Base-by-base conservation (phyloP, 2,329 filamentous ascomycete species). In the Epichloe hybrida region DNA sequence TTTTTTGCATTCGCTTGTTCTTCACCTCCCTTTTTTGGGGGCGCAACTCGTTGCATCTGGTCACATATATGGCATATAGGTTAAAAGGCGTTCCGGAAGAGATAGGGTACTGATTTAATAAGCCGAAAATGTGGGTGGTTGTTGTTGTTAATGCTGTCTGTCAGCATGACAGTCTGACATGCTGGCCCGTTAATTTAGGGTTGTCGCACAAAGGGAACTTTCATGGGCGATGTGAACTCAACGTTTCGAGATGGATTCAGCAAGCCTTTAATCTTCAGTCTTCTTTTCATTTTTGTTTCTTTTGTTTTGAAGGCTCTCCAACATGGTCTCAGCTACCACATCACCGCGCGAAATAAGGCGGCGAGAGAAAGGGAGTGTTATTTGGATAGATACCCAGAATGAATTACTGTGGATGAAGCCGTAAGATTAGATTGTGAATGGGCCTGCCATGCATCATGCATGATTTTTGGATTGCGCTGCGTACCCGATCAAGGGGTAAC, bases 301-400 rank as follows among this genome's bases (percentile, higher is more conserved):
- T n/a, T n/a, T 37, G 4, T 9, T 38, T 38, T n/a, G 12, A 13
- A 13, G 13, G 36, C 36, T 13, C 36, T 38, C 15, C 5, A 38
- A 38, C 15, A n/a, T 38, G 13, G 5, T 13, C 15, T 38, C 15
- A 38, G 36, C 12, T 6, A 6, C 5, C 36, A 38, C 12, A n/a
- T 13, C 1, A 5, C 12, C 13, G 36, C 12, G 36, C 36, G 36
- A n/a, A 6, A 2, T 13, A 13, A n/a, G 36, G 12, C 15, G 12
- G 36, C 7, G 36, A n/a, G 36, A 13, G 41, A 6, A 31, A 31
- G 6, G 21, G 21, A 17, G 21, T 21, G 46, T 27, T 15, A 5
- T 49, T 51, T 51, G 39, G 45, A 51, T 42, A 52, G 45, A 52
- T 48, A 46, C 46, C 46, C 46, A 52, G 50, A 49, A 49, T 52